Evolutionary conservation across 2,329 filamentous ascomycete genomes (phyloP), one percentile per base, ranked within the genome.

Genomic region (Akanthomyces uredinophilus): DNA sequence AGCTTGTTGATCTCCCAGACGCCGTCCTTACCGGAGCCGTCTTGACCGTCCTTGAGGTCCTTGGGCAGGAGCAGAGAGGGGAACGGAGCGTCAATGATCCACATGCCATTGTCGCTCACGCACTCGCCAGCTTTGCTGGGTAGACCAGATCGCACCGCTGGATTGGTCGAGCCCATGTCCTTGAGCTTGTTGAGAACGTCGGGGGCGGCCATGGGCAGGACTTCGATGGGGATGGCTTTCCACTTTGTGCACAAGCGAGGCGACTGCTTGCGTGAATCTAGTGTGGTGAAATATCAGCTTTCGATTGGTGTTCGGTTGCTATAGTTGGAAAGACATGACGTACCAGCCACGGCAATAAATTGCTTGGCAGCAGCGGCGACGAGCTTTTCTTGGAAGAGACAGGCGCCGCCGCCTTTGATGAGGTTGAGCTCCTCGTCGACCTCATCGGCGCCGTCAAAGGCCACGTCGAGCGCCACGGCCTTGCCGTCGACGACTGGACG

Each of bases 391-490:
- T 98, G 95, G 79, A 96, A 96, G 62, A 98, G 78, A 76, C 95
- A 99, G n/a, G 92, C 95, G 63, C 95, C 95, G 55, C 95, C 95
- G 60, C 95, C 95, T 80, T 98, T 98, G 79, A 99, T 98, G 72
- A 94, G 92, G 77, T 98, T 99, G 64, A 99, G 78, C 58, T 96
- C 90, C 52, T 91, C 87, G 73, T 99, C 95, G 37, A 99, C 92
- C 79, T 99, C 95, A 73, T 99, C 95, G 4, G 95, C 95, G 60
- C 95, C 95, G 72, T 99, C 95, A 73, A 99, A 99, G 55, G 90
- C 91, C 20, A 98, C 89, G 70, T 98, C 94, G 32, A 99, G 83
- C 51, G 77, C 74, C n/a, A 79, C 74, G 39, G 78, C 76, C 63
- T 68, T 69, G 66, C 75, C 77, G 43, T 70, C 64, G 14, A 71